These are phyloP conservation scores for Schoenoplectus tabernaemontani DNA, from an alignment of 202 grass and related monocot species.

Conservation along the genomic window DNA sequence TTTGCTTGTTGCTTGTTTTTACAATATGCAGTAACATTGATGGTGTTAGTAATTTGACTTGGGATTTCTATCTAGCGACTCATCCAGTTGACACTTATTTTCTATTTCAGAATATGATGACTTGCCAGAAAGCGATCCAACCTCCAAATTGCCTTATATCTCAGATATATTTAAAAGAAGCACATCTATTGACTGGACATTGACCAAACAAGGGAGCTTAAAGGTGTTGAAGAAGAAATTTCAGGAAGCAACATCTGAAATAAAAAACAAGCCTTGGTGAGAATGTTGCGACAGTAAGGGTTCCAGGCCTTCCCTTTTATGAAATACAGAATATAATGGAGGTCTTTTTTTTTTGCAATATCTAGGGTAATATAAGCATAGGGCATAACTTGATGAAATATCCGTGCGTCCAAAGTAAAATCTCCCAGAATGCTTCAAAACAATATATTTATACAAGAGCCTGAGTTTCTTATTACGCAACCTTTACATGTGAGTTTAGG, in stretches of 20 bases:
- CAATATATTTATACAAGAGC: neutral
- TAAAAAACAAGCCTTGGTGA: slow-evolving; percentile 32
- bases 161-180: slow-evolving; percentile 58
- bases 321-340: neutral
- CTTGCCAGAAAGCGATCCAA: slow-evolving; percentile 28
- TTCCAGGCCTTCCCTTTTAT: neutral
- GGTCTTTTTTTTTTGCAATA: neutral
- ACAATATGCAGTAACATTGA: neutral
- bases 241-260: slow-evolving; percentile 55
- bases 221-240: slow-evolving; percentile 66
- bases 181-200: slow-evolving; percentile 54
- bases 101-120: slow-evolving; percentile 75
- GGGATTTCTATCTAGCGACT: neutral
- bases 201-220: slow-evolving; percentile 63
- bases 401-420: neutral
- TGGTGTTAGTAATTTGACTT: neutral
- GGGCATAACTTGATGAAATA: neutral
- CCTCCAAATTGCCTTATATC: slow-evolving; percentile 40
- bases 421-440: neutral
- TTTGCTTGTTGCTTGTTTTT: neutral
- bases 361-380: neutral
- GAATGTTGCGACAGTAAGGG: neutral
- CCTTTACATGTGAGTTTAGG: neutral
- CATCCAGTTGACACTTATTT: neutral
- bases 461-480: neutral